Base-by-base conservation (phyloP, 2,329 filamentous ascomycete genomes). In the Fusarium continuum region DNA sequence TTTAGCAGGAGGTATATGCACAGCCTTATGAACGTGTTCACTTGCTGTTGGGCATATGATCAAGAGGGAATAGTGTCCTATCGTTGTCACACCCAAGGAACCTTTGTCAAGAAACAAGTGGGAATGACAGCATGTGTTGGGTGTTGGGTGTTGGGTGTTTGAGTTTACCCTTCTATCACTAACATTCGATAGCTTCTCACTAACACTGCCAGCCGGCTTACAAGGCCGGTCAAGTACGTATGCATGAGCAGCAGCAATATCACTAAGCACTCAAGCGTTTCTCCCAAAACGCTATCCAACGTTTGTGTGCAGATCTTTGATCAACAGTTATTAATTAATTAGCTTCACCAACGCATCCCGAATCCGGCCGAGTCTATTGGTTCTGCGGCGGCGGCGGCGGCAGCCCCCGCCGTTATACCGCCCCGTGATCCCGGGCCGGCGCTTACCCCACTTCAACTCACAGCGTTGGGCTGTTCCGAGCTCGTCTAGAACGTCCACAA, bases 381-480 rank as follows among this genome's bases (percentile, higher is more conserved):
- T 20, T 36, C 34, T 36, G 11, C 32, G 43, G 43, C 22, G 20
- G 40, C 36, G 34, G 43, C 28, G 26, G 38, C 32, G 46, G 40
- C 31, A 49, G 36, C 32, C 61, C 61, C 61, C 40, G 41, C 61
- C 61, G 56, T 65, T 65, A 9, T 44, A 41, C 40, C 51, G 41
- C 50, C 32, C 40, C 44, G 29, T 39, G 29, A 47, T 57, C 25
- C 45, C 47, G 46, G 46, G 45, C 32, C 20, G 34, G 29, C 34
- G 29, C 38, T 17, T 39, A 34, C 39, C 40, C 56, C 47, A 49
- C 51, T 43, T 28, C 16, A 46, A 50, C 35, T 55, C 19, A 6
- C 9, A 28, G 16, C 38, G 19, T 20, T 20, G 19, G 35, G 44
- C 10, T 20, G 48, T 34, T 40, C 17, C 20, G 25, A 38, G 26